These are phyloP conservation scores for Ilyonectria destructans DNA, from an alignment of 2,329 filamentous ascomycete genomes.

Conservation along the genomic window DNA sequence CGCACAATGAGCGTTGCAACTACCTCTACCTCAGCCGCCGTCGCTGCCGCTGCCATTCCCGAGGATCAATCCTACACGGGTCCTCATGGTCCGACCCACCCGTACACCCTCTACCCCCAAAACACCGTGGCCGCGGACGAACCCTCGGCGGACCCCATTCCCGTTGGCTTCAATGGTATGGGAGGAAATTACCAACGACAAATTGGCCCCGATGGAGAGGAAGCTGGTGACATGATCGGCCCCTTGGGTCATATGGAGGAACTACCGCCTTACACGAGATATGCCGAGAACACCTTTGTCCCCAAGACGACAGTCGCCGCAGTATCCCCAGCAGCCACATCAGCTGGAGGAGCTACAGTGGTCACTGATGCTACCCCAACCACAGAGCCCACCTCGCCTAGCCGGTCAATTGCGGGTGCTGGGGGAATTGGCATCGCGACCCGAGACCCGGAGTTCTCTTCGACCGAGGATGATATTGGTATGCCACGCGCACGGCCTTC, in stretches of 20 bases:
- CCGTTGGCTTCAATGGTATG: slow-evolving; percentile 82
- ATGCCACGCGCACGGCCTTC: slow-evolving; percentile 68
- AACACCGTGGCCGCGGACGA: slow-evolving; percentile 74
- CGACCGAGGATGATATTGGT: slow-evolving; percentile 68
- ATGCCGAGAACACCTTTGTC: slow-evolving; percentile 81
- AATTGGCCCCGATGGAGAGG: slow-evolving; percentile 86
- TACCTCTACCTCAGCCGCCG: slow-evolving; percentile 77
- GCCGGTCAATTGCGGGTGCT: slow-evolving; percentile 66
- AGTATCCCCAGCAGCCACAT: slow-evolving; percentile 16
- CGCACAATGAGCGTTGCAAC: slow-evolving; percentile 80
- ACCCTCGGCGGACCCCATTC: slow-evolving; percentile 66
- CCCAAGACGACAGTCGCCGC: slow-evolving; percentile 39
- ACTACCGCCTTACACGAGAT: slow-evolving; percentile 91
- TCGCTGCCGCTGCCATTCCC: slow-evolving; percentile 67
- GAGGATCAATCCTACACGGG: slow-evolving; percentile 68
- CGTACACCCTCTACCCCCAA: slow-evolving; percentile 90
- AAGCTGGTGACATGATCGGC: slow-evolving; percentile 88
- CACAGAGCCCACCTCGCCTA: slow-evolving; percentile 32
- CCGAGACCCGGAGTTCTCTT: slow-evolving; percentile 75
- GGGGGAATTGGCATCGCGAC: slow-evolving; percentile 75
- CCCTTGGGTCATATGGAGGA: slow-evolving; percentile 93
- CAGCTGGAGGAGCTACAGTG: slow-evolving; percentile 31
- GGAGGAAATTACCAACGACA: slow-evolving; percentile 79
- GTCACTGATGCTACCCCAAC: slow-evolving; percentile 6
- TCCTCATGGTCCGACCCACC: slow-evolving; percentile 81